Evolutionary conservation across 305 asterid genomes (phyloP).

Genomic region (Fraxinus ornus): DNA sequence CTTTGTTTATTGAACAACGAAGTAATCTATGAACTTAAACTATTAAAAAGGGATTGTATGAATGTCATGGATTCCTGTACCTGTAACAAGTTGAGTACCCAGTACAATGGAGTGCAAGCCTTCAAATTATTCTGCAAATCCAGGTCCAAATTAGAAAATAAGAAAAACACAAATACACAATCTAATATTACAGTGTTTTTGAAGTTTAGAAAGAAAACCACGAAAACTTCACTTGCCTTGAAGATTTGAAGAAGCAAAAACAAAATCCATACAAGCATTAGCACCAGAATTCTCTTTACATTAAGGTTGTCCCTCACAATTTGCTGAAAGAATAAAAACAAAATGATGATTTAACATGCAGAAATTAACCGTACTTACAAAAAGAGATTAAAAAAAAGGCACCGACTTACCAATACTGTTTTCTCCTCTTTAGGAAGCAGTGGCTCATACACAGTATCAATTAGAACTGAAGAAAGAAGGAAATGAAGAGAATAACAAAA

Average conservation of each 20-base stretch:
- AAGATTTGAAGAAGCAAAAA: slow-evolving; percentile 73
- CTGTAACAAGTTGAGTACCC: slow-evolving; percentile 82
- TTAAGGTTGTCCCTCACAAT: slow-evolving; percentile 52
- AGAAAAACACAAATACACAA: neutral
- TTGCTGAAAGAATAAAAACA: slow-evolving; percentile 47
- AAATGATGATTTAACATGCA: neutral
- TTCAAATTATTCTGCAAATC: slow-evolving; percentile 52
- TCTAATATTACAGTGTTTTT: neutral
- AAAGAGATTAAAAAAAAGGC: neutral
- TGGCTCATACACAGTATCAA: slow-evolving; percentile 65
- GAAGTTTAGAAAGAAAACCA: neutral
- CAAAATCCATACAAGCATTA: slow-evolving; percentile 60
- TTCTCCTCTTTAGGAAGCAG: slow-evolving; percentile 64
- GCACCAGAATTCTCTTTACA: slow-evolving; percentile 43
- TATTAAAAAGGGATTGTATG: neutral
- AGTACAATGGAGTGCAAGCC: slow-evolving; percentile 61
- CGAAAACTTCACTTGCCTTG: slow-evolving; percentile 51
- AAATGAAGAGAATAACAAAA: neutral
- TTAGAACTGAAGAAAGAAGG: slow-evolving; percentile 72
- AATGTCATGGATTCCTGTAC: too few species aligned
- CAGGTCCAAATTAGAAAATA: neutral
- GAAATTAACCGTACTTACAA: neutral
- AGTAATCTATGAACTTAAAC: neutral
- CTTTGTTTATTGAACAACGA: neutral
- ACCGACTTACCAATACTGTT: slow-evolving; percentile 57